Evolutionary conservation across 2,329 filamentous ascomycete species (phyloP), one percentile per base, ranked within the genome.

Genomic region (Alternaria sp.): DNA sequence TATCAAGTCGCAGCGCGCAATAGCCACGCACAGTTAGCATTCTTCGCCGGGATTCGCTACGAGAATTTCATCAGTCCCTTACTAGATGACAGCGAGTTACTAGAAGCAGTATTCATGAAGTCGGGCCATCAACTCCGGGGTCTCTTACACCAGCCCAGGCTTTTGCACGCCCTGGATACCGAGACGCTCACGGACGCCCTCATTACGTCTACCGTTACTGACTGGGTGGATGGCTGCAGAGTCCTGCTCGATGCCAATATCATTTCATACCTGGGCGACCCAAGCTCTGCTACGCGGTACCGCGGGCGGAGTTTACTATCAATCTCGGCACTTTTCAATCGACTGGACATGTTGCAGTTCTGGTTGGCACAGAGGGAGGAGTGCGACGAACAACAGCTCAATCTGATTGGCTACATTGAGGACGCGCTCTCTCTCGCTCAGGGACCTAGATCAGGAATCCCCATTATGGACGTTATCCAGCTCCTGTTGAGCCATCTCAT

Each of bases 291-390:
- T 0, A 0, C 1, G 7, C 7, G 4, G 32, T 0, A 3, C 7
- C 0, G 0, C 15, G 1, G 7, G 0, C 15, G 1, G 2, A n/a
- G 1, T 9, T 2, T 36, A 36, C 32, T n/a, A n/a, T n/a, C n/a
- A n/a, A n/a, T n/a, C n/a, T n/a, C n/a, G n/a, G n/a, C n/a, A n/a
- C n/a, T n/a, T n/a, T n/a, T n/a, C n/a, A n/a, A n/a, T n/a, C n/a
- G n/a, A n/a, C n/a, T n/a, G n/a, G 15, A 49, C 15, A 28, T 49
- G 46, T 7, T 49, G 15, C 23, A 28, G 12, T 17, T 28, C 3
- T 49, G 32, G 32, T 10, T 40, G 32, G 9, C 32, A 36, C 32
- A 36, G 2, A 36, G 32, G 8, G 8, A 36, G 15, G 10, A 0
- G 15, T 3, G 4, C 7, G 32, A n/a, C 5, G 8, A 1, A 10